Conservation (phyloP, 768 basidiomycete genomes). For the Strobilomyces dryophilus region DNA sequence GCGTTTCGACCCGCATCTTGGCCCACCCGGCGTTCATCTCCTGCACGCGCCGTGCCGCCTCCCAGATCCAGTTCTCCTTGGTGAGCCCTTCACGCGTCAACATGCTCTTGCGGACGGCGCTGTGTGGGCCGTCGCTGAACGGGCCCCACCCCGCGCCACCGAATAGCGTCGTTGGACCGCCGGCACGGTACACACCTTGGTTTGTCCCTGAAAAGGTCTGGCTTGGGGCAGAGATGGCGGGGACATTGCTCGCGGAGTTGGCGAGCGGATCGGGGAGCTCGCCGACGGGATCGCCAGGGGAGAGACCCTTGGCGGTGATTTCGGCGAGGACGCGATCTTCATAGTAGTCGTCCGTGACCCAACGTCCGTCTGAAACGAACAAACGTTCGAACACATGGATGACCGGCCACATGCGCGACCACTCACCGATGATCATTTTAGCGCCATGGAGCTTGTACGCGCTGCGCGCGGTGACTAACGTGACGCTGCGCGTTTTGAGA, state of each 20-base stretch:
- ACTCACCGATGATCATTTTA: conserved; percentile 80
- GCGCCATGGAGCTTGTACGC: conserved; percentile 93
- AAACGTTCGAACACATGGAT: not conserved
- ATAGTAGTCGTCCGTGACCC: conserved; percentile 95
- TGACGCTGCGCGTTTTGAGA: conserved; percentile 87
- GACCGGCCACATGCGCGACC: not conserved
- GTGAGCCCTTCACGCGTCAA: conserved; percentile 76
- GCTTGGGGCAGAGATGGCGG: conserved; percentile 29
- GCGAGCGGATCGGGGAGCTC: conserved; percentile 76
- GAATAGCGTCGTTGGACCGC: conserved; percentile 91
- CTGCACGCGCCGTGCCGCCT: conserved; percentile 61
- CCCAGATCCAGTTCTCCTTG: conserved; percentile 91
- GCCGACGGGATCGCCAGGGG: conserved; percentile 78
- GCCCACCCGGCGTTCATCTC: conserved; percentile 65
- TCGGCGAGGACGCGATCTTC: conserved; percentile 79
- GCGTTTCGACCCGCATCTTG: conserved; percentile 50
- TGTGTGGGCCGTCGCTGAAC: conserved; percentile 83
- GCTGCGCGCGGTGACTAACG: conserved; percentile 87
- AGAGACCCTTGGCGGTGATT: conserved; percentile 75
- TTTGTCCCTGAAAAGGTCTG: conserved; percentile 41
- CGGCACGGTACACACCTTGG: conserved; percentile 80
- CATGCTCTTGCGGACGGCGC: conserved; percentile 77
- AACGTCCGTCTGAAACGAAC: conserved; percentile 65
- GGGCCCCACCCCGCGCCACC: conserved; percentile 82
- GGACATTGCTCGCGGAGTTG: conserved; percentile 39